phyloP scores from a whole-genome alignment of 2,329 filamentous ascomycete species.

The Cercospora zeae-maydis region DNA sequence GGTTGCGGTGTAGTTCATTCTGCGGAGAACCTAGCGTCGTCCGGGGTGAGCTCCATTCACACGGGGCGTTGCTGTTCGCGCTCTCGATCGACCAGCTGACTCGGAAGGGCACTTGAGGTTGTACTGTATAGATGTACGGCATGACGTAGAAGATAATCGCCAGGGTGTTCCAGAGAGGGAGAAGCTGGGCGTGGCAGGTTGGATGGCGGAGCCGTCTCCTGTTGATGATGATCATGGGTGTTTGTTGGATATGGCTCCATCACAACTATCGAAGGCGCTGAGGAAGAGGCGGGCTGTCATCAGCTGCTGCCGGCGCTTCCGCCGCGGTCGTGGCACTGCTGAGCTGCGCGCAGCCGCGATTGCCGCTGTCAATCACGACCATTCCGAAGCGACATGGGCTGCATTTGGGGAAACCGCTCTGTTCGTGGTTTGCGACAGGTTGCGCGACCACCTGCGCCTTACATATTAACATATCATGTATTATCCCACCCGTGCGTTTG shows the following conservation, averaged over 20 bases:
- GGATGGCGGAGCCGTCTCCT: neutral
- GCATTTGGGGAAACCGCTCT: neutral
- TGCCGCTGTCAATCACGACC: neutral
- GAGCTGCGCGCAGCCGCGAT: neutral
- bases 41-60: neutral
- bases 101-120: neutral
- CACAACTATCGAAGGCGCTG: neutral
- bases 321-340: neutral
- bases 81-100: conserved; percentile 1
- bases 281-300: neutral
- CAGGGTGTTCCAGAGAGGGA: neutral
- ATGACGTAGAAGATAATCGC: conserved; percentile 6
- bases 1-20: neutral
- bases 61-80: neutral
- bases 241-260: too few species aligned
- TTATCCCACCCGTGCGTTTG: too few species aligned
- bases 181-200: neutral
- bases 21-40: conserved; percentile 18
- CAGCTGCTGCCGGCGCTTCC: neutral
- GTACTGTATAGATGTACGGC: neutral
- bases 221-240: neutral
- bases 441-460: too few species aligned
- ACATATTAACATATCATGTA: too few species aligned
- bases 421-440: neutral
- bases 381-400: neutral